Conservation (phyloP, 345 rosid species). For the Populus ilicifolia region DNA sequence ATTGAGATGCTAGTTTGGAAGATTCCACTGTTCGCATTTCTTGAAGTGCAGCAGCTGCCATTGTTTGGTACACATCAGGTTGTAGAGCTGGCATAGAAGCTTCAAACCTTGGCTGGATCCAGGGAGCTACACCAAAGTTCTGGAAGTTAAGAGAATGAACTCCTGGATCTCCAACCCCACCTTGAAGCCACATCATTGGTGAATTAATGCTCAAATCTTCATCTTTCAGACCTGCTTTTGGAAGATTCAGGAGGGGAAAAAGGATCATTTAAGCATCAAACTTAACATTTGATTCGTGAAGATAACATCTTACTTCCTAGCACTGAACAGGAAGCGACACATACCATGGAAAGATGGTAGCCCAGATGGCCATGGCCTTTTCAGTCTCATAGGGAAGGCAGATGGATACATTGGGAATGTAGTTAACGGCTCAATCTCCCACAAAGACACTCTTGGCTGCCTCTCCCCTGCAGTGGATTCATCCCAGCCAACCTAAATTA, state of each 20-base stretch:
- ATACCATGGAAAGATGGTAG: background rate
- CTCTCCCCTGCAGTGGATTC: conserved; percentile 1
- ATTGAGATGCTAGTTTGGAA: background rate
- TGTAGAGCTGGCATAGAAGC: background rate
- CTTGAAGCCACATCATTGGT: background rate
- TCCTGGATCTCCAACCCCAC: background rate
- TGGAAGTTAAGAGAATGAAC: background rate
- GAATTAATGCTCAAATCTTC: background rate
- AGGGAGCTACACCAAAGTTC: background rate
- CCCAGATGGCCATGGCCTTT: conserved; percentile 1
- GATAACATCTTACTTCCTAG: background rate
- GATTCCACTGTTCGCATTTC: background rate
- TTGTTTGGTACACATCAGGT: background rate
- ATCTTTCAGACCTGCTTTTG: background rate
- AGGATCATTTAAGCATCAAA: background rate
- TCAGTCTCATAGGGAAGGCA: background rate
- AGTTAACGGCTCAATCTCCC: background rate
- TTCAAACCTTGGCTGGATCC: background rate
- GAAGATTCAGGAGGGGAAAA: background rate
- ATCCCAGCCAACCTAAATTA: background rate
- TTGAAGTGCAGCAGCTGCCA: background rate
- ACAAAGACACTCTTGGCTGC: background rate
- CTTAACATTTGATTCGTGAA: background rate
- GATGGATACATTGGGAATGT: background rate
- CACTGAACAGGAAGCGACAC: background rate